These are phyloP conservation scores for Pogostemon cablin DNA, from an alignment of 257 asterid genomes.

Conservation along the genomic window DNA sequence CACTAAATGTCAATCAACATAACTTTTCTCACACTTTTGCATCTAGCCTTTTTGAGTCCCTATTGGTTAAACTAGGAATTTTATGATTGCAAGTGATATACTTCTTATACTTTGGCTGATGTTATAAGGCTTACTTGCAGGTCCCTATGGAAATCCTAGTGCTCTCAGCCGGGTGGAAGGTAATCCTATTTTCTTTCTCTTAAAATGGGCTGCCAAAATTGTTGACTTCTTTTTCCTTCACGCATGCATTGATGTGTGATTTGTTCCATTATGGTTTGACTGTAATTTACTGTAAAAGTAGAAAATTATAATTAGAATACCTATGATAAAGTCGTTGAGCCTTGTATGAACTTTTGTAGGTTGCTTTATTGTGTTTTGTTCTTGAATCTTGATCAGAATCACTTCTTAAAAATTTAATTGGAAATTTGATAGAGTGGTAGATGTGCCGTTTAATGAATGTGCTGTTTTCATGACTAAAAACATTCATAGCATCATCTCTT, in stretches of 20 bases:
- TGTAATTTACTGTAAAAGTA: slow-evolving; percentile 13
- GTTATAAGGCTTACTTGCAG: slow-evolving; percentile 31
- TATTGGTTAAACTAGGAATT: neutral
- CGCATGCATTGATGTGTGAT: neutral
- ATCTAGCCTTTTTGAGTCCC: slow-evolving; percentile 4
- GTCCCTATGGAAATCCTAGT: slow-evolving; percentile 39
- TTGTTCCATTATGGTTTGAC: slow-evolving; percentile 17
- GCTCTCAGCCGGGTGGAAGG: slow-evolving; percentile 47
- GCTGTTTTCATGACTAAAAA: neutral
- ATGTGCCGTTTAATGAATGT: neutral
- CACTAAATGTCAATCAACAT: slow-evolving; percentile 13
- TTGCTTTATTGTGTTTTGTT: slow-evolving; percentile 14
- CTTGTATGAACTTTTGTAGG: neutral
- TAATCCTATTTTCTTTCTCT: slow-evolving; percentile 31
- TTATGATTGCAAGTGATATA: slow-evolving; percentile 14
- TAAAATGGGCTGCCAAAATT: neutral
- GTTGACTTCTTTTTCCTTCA: neutral
- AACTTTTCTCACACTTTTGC: neutral
- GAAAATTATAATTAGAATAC: slow-evolving; percentile 5
- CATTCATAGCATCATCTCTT: neutral
- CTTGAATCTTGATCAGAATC: slow-evolving; percentile 18
- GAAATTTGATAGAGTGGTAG: neutral
- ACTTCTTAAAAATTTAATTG: neutral
- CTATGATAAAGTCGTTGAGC: neutral
- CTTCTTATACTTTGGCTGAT: slow-evolving; percentile 29